Base-by-base conservation (phyloP, 352 stramenopile genomes). In the Saprolegnia parasitica region DNA sequence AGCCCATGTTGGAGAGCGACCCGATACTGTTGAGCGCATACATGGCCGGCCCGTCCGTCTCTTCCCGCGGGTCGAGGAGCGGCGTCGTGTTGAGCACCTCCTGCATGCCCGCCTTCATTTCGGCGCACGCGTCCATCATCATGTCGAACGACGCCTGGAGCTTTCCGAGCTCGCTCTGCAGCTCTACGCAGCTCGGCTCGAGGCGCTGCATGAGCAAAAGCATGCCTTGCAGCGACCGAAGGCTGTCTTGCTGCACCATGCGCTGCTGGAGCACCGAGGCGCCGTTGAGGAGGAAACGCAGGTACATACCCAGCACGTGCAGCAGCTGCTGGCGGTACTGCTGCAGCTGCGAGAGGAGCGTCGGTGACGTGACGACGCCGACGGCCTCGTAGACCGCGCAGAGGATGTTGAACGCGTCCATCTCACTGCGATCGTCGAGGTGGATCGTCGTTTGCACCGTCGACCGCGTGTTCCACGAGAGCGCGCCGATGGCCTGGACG, bases 11-110 rank as follows among this genome's bases (percentile, higher is more conserved):
- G 18, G 81, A 73, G 11, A 95, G 72, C n/a, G 79, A 81, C 55
- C 91, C 91, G 67, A 95, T 89, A 56, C 83, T 90, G 68, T 95
- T 88, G 76, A 88, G 89, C 40, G 86, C 86, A 63, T 85, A 83
- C 58, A 81, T 81, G 9, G 84, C 84, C 47, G 87, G 76, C 18
- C 83, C 81, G 29, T 85, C 84, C 50, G 87, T 86, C 29, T 84
- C 81, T 62, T 90, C 83, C 42, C 83, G 80, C 52, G 86, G 79
- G 61, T 91, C 78, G n/a, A 80, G 72, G 9, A 91, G 66, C 16
- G 86, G 86, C 83, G 91, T 88, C n/a, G 81, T 56, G 20, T 46
- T 56, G 39, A 70, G 26, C 10, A 50, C 63, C 15, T 58, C 73
- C 18, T 88, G 63, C 56, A 95, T 89, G 23, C 84, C 84, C 2